These are phyloP conservation scores for Gynostemma pentaphyllum DNA, from an alignment of 306 rosid genomes.

Conservation along the genomic window DNA sequence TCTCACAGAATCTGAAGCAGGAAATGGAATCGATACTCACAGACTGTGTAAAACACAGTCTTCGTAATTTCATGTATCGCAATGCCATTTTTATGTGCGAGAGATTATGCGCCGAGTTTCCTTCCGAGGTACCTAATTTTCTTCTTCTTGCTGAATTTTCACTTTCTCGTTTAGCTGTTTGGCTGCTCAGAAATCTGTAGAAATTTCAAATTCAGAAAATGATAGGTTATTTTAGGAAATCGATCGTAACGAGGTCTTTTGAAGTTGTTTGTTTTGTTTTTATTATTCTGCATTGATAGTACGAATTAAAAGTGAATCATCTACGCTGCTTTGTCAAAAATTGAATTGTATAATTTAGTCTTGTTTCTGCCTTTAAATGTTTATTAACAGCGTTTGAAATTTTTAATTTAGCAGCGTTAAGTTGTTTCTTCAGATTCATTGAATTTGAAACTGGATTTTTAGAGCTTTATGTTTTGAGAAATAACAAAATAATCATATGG, in stretches of 20 bases:
- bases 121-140: conserved; percentile 40
- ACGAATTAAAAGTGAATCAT: background rate
- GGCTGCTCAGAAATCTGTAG: background rate
- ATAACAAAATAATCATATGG: background rate
- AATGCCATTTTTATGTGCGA: conserved; percentile 91
- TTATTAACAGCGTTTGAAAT: no score
- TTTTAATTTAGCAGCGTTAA: background rate
- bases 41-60: conserved; percentile 69
- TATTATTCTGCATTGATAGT: background rate
- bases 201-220: background rate
- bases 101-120: conserved; percentile 85
- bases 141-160: background rate
- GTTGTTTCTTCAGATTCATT: background rate
- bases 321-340: background rate
- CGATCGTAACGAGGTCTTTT: background rate
- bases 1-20: conserved; percentile 15
- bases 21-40: conserved; percentile 76
- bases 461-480: background rate
- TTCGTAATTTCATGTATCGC: conserved; percentile 60
- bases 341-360: background rate
- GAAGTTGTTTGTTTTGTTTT: background rate
- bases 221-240: background rate
- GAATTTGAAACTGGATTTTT: background rate
- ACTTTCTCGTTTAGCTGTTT: background rate
- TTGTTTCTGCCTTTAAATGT: background rate